A percentile compares a stretch with the other conserved stretches of the same genome.
These are phyloP conservation scores for Taxillus chinensis DNA, from an alignment of 164 flowering plant genomes.

Conservation along the genomic window DNA sequence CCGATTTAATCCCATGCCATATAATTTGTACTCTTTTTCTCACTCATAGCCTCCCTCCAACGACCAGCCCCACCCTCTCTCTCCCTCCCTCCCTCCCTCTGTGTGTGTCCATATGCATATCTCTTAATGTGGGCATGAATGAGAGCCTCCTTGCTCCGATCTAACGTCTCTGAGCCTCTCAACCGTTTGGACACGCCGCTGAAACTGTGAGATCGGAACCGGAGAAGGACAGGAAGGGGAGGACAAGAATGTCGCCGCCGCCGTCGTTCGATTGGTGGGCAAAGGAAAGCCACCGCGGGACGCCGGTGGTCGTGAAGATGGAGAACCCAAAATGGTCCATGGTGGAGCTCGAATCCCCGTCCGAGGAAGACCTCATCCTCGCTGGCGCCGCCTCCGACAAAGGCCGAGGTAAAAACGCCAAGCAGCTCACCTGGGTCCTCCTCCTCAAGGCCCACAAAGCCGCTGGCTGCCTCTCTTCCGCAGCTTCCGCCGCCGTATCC, in stretches of 20 bases:
- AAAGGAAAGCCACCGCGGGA: slow-evolving; percentile 46
- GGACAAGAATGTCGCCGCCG: slow-evolving; percentile 32
- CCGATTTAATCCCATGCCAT: no score
- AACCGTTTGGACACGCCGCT: no score
- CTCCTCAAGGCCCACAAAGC: slow-evolving; percentile 71
- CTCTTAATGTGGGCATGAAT: no score
- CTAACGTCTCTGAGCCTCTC: no score
- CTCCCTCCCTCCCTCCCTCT: no score
- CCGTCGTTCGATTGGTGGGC: slow-evolving; percentile 21
- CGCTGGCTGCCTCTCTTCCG: slow-evolving; percentile 61
- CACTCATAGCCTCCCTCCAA: no score
- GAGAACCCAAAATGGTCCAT: slow-evolving; percentile 75
- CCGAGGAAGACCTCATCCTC: slow-evolving; percentile 7
- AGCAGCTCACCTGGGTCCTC: slow-evolving; percentile 76
- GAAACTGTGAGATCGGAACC: no score
- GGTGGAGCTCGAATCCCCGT: slow-evolving; percentile 62
- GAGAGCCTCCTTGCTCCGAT: no score
- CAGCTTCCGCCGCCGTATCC: slow-evolving; percentile 50
- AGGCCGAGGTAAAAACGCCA: slow-evolving; percentile 68
- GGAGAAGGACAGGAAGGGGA: no score
- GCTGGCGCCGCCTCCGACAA: slow-evolving; percentile 56
- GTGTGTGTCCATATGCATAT: no score
- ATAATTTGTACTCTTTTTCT: no score
- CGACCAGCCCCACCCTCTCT: no score
- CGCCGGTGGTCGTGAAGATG: slow-evolving; percentile 77